Conservation (phyloP, 2,329 filamentous ascomycete species). For the Neurospora crassa region DNA sequence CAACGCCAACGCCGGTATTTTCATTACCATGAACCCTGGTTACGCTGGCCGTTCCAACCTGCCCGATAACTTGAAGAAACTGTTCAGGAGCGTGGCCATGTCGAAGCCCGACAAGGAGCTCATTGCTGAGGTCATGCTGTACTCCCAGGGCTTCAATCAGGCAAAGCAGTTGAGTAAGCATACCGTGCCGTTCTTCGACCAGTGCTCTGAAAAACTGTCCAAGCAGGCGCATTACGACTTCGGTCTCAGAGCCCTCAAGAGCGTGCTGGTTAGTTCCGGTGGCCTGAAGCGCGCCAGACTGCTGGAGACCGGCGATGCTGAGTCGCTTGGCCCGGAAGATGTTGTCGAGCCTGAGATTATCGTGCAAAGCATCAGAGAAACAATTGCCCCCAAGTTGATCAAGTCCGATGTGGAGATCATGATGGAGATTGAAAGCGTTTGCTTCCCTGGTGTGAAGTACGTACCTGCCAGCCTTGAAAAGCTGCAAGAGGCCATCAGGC, state of each 20-base stretch:
- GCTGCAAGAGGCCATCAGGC: constrained; percentile 71
- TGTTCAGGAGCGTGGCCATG: constrained; percentile 99
- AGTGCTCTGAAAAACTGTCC: constrained; percentile 69
- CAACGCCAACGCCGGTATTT: constrained; percentile 90
- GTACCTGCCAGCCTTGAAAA: constrained; percentile 77
- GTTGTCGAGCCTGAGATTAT: constrained; percentile 93
- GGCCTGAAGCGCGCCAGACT: constrained; percentile 84
- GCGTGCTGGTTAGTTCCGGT: constrained; percentile 94
- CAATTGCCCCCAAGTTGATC: constrained; percentile 95
- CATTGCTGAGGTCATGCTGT: constrained; percentile 99
- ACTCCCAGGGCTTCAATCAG: constrained; percentile 97
- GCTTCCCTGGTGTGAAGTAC: constrained; percentile 90
- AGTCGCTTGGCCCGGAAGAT: constrained; percentile 50
- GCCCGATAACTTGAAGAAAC: constrained; percentile 97
- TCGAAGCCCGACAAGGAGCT: constrained; percentile 99
- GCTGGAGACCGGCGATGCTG: constrained; percentile 41
- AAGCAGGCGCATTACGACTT: constrained; percentile 99
- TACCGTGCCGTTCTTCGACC: constrained; percentile 96
- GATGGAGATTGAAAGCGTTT: constrained; percentile 69
- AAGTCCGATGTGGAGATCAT: constrained; percentile 85
- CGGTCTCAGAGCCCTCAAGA: constrained; percentile 93
- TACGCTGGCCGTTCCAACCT: constrained; percentile 97
- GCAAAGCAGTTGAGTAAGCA: constrained; percentile 90
- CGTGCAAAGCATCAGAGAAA: constrained; percentile 96
- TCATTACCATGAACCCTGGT: constrained; percentile 99